Evolutionary conservation across 1,139 yeast species (phyloP), one percentile per base, ranked within the genome.

Genomic region (Eremothecium gossypii): DNA sequence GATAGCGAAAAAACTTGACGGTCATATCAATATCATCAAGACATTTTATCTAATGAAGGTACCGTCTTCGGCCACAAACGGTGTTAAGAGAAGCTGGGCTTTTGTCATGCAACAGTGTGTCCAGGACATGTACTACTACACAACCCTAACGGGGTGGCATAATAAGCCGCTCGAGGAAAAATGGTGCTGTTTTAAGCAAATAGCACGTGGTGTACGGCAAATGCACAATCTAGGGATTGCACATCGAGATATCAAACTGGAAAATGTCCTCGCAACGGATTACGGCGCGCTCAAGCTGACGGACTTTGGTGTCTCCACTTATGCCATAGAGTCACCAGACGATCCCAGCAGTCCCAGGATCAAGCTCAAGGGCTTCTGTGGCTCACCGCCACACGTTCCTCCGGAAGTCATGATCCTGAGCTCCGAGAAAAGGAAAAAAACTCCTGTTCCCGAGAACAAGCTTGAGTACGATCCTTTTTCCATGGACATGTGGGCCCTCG

Each of bases 201-300:
- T 74, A 33, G 65, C 68, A 2, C 67, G 54, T 26, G 83, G 80
- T 23, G 75, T 89, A 34, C 71, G 72, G 32, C 84, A 84, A 54
- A 69, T 89, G 51, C 97, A 89, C 60, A 67, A 72, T 8, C 77
- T 81, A 50, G 84, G 86, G 38, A 76, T 89, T 43, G 93, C 86
- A 10, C 98, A 91, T 62, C 73, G 97, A 41, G 98, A 91, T 63
- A 70, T 91, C 50, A 91, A 91, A 62, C 96, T 97, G 0, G 98
- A 91, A 59, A 91, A 91, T 55, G 76, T 91, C 41, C 66, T 91
- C 45, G 69, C 89, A 47, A 57, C 64, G 32, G 58, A 58, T 8
- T 55, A 55, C 68, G 91, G 91, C 1, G 58, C 79, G 27, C 76
- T 80, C 38, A 81, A 82, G 55, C 61, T 83, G 30, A 80, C 87